Evolutionary conservation across 176 grass and related monocot genomes (phyloP).

Genomic region (Typha latifolia): DNA sequence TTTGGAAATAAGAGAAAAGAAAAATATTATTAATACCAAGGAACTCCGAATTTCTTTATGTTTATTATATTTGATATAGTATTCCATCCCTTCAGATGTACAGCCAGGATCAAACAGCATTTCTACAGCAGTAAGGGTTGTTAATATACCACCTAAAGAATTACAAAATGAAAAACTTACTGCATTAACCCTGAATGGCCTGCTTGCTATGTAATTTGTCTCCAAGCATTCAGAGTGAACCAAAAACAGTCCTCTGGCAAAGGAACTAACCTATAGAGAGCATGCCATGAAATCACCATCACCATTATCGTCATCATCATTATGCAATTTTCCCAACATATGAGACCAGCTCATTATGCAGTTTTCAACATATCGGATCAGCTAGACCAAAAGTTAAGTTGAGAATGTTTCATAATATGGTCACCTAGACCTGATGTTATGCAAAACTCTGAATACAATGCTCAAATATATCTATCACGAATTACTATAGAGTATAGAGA

Average conservation of each 20-base stretch:
- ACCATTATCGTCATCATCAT: not conserved
- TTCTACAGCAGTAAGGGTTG: too few relatives aligned
- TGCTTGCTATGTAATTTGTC: slow-evolving; percentile 88
- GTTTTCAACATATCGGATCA: not conserved
- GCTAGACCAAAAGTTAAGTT: not conserved
- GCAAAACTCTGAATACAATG: not conserved
- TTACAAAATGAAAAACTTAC: slow-evolving; percentile 27
- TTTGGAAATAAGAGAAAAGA: slow-evolving; percentile 5
- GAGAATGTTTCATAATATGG: not conserved
- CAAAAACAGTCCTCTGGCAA: slow-evolving; percentile 69
- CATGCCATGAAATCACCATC: not conserved
- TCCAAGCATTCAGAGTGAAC: slow-evolving; percentile 98
- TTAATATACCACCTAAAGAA: too few relatives aligned
- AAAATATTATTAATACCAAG: not conserved
- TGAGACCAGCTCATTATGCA: not conserved
- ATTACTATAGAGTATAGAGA: not conserved
- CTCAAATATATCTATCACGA: not conserved
- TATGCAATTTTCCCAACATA: not conserved
- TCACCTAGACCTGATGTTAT: not conserved
- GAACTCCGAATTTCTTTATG: too few relatives aligned
- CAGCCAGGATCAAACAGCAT: too few relatives aligned
- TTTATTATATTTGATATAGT: too few relatives aligned
- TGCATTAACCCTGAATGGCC: slow-evolving; percentile 88
- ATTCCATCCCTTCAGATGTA: too few relatives aligned
- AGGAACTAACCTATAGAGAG: slow-evolving; percentile 65